A percentile compares a stretch with the other conserved stretches of the same genome.
Evolutionary conservation across 2,329 filamentous ascomycete species (phyloP).

Genomic region (Penicillium concentricum): DNA sequence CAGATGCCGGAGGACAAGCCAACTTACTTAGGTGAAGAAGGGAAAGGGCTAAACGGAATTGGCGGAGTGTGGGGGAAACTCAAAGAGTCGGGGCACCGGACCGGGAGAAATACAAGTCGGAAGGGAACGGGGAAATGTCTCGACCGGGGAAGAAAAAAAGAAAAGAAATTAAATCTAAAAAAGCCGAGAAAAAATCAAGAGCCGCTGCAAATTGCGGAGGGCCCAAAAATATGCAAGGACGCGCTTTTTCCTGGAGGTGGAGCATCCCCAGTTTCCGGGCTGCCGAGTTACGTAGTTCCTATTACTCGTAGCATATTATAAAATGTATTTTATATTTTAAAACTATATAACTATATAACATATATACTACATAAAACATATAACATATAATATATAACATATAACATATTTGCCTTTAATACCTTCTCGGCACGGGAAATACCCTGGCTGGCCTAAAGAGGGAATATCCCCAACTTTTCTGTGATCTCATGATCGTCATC

Average conservation of each 20-base stretch:
- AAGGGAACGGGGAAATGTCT: slow-evolving; percentile 22
- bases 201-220: slow-evolving; percentile 28
- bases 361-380: too few relatives aligned
- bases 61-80: slow-evolving; percentile 39
- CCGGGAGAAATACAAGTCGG: slow-evolving; percentile 26
- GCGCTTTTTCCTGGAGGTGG: slow-evolving; percentile 23
- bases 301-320: too few relatives aligned
- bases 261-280: slow-evolving; percentile 19
- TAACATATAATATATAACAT: background rate
- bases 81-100: slow-evolving; percentile 32
- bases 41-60: slow-evolving; percentile 20
- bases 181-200: slow-evolving; percentile 14
- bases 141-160: slow-evolving; percentile 13
- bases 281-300: slow-evolving; percentile 8
- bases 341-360: too few relatives aligned
- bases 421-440: background rate
- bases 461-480: background rate
- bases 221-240: slow-evolving; percentile 24
- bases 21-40: slow-evolving; percentile 8
- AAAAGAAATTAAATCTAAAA: slow-evolving; percentile 8
- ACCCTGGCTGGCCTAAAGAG: background rate
- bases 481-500: slow-evolving; percentile 13
- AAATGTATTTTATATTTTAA: too few relatives aligned
- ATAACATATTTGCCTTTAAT: background rate
- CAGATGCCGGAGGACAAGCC: slow-evolving; percentile 2